Evolutionary conservation across 2,329 filamentous ascomycete genomes (phyloP).

Genomic region (Falciphora oryzae): DNA sequence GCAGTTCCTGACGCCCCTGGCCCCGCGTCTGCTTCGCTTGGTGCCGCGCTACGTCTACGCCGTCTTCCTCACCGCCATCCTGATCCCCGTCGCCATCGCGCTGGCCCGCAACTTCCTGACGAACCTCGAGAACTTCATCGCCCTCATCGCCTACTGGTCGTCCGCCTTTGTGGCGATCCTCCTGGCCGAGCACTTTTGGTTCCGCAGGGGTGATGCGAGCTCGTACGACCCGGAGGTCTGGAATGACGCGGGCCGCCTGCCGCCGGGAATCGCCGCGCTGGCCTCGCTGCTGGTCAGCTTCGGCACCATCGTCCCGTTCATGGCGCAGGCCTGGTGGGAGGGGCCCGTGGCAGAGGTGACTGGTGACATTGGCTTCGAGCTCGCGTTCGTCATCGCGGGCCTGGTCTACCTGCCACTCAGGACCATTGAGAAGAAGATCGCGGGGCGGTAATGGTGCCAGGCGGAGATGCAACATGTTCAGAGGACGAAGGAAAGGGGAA

Average conservation of each 20-base stretch:
- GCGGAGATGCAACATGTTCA: too few species aligned
- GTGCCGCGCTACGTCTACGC: conserved; percentile 37
- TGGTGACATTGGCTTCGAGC: conserved; percentile 40
- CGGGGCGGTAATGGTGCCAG: neutral
- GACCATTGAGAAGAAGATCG: conserved; percentile 23
- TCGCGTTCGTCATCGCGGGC: conserved; percentile 34
- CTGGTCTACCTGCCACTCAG: conserved; percentile 36
- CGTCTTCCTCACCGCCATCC: conserved; percentile 31
- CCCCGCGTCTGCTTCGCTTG: conserved; percentile 23
- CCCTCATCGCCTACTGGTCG: conserved; percentile 40
- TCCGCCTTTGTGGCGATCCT: conserved; percentile 36
- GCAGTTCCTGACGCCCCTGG: conserved; percentile 32
- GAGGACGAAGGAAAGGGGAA: too few species aligned
- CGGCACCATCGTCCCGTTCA: conserved; percentile 31
- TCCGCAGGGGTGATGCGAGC: conserved; percentile 17
- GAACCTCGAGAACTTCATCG: conserved; percentile 38
- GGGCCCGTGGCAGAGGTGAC: conserved; percentile 36
- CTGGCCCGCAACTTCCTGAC: conserved; percentile 31
- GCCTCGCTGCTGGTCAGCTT: conserved; percentile 17
- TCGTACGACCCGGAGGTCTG: conserved; percentile 20
- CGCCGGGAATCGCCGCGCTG: conserved; percentile 23
- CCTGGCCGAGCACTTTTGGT: conserved; percentile 24
- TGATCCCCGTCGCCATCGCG: conserved; percentile 36
- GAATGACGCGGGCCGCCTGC: conserved; percentile 20
- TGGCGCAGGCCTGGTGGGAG: conserved; percentile 37